Percentiles rank a stretch among this genome's conserved stretches.
Conservation (phyloP, 768 basidiomycete genomes). For the Boletus reticuloceps region DNA sequence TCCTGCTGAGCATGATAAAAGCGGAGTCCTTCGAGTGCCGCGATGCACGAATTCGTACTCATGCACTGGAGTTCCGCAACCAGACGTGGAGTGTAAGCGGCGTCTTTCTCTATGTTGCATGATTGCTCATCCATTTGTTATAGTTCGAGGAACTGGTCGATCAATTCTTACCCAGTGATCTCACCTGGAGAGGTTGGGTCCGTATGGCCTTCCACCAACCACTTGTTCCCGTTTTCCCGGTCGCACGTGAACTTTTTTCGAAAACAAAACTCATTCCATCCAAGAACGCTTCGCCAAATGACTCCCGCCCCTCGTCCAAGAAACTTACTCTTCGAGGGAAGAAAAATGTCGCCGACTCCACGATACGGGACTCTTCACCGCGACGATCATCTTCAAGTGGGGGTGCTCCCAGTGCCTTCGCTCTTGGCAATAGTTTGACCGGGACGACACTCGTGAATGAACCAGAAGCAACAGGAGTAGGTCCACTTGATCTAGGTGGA, state of each 20-base stretch:
- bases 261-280: constrained; percentile 70
- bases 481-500: constrained; percentile 7
- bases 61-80: constrained; percentile 77
- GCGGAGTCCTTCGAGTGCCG: constrained; percentile 83
- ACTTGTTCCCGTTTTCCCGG: constrained; percentile 71
- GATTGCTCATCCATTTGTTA: constrained; percentile 2
- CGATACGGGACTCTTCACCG: constrained; percentile 4
- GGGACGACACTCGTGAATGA: constrained; percentile 39
- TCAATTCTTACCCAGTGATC: constrained; percentile 76
- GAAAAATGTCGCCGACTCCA: constrained; percentile 10
- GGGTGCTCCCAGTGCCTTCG: neutral
- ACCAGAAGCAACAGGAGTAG: constrained; percentile 36
- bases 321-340: constrained; percentile 20
- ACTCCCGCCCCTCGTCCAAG: constrained; percentile 23
- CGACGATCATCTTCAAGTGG: constrained; percentile 26
- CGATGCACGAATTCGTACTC: constrained; percentile 76
- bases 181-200: constrained; percentile 79
- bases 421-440: constrained; percentile 17
- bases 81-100: constrained; percentile 79
- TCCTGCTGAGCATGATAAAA: constrained; percentile 76
- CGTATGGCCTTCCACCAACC: constrained; percentile 83
- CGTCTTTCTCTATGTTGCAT: constrained; percentile 11
- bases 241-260: constrained; percentile 72
- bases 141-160: constrained; percentile 80
- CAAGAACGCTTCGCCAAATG: constrained; percentile 30